Evolutionary conservation across 208 protist species (phyloP).

Genomic region (Leishmania tarentolae): DNA sequence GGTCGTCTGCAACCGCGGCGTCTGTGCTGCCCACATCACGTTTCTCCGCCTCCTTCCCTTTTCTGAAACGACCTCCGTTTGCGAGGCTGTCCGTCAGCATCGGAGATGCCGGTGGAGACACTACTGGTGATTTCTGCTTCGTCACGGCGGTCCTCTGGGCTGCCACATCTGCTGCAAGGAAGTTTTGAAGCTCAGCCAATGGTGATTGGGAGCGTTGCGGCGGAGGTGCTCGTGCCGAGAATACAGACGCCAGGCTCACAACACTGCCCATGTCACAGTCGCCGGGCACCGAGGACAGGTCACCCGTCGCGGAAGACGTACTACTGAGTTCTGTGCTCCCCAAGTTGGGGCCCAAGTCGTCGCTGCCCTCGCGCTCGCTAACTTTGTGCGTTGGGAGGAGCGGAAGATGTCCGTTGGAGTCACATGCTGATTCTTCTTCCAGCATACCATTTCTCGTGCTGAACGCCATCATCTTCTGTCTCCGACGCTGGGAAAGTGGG

Average conservation of each 20-base stretch:
- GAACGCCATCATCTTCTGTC: background rate
- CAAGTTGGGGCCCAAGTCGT: background rate
- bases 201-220: constrained; percentile 1
- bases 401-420: no score
- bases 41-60: no score
- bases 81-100: background rate
- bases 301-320: background rate
- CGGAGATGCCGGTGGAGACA: background rate
- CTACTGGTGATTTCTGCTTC: background rate
- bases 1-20: background rate
- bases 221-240: background rate
- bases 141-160: background rate
- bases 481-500: background rate
- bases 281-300: constrained; percentile 7
- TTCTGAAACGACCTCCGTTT: background rate
- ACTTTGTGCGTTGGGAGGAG: background rate
- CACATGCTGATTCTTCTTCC: background rate
- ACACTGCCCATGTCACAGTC: background rate
- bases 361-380: background rate
- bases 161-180: background rate
- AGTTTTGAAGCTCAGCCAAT: background rate
- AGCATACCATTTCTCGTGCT: background rate
- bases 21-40: background rate
- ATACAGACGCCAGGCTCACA: background rate
- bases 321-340: background rate